Conservation (phyloP, 2,329 filamentous ascomycete species). For the Emergomyces orientalis region DNA sequence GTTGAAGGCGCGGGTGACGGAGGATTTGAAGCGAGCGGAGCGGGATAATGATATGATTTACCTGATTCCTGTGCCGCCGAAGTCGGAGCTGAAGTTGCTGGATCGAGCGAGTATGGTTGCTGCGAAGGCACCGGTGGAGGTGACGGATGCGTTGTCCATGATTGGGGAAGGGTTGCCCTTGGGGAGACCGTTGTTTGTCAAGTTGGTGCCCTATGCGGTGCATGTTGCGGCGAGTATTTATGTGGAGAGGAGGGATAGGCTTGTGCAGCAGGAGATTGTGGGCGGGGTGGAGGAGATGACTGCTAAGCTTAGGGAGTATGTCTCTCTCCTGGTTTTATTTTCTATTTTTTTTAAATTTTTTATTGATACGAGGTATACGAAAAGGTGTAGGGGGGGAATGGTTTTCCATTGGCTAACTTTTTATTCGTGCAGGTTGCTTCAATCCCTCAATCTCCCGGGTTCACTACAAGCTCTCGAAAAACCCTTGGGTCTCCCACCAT, state of each 20-base stretch:
- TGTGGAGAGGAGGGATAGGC: constrained; percentile 77
- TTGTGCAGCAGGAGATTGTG: constrained; percentile 81
- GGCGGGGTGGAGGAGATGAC: constrained; percentile 75
- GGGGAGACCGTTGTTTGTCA: constrained; percentile 76
- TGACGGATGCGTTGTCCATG: constrained; percentile 68
- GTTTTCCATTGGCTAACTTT: constrained; percentile 17
- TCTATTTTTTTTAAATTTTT: no score
- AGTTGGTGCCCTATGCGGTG: constrained; percentile 89
- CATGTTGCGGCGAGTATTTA: constrained; percentile 94
- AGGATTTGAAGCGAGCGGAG: constrained; percentile 84
- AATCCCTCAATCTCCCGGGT: constrained; percentile 78
- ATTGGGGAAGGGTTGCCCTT: constrained; percentile 73
- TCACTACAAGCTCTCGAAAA: constrained; percentile 93
- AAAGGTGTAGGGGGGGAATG: no score
- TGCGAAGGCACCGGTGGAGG: constrained; percentile 67
- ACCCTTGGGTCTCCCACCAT: constrained; percentile 78
- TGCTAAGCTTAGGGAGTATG: constrained; percentile 61
- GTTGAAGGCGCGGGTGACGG: constrained; percentile 70
- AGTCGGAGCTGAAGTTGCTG: constrained; percentile 75
- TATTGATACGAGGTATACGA: no score
- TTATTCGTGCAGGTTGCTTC: constrained; percentile 45
- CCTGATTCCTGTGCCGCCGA: constrained; percentile 71
- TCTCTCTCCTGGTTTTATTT: constrained; percentile 7
- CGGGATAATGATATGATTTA: constrained; percentile 97
- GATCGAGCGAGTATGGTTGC: constrained; percentile 85